Base-by-base conservation (phyloP, 1,284 basidiomycete species). In the Cryptococcus amylolentus region DNA sequence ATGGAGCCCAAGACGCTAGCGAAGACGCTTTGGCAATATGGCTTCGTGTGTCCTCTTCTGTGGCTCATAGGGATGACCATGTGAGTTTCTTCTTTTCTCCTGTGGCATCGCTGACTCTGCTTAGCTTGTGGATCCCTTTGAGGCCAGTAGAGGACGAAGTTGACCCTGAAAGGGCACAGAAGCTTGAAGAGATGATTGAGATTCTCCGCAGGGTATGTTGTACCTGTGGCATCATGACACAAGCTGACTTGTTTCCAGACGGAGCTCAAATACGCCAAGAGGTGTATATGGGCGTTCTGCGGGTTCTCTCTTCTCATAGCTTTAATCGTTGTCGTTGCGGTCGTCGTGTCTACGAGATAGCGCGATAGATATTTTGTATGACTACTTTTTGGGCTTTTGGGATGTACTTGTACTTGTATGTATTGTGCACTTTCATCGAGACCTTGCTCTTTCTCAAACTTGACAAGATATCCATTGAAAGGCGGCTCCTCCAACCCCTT, bases 251-350 rank as follows among this genome's bases (percentile, higher is more conserved):
- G 28, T 46, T 28, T 45, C 16, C 23, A 52, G 73, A 73, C 67
- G 70, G 75, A 77, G 58, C 49, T 72, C 49, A 72, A 70, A 54
- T 77, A 75, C 56, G 72, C 72, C 9, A 61, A 63, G 18, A 61
- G 70, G 43, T 76, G 73, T 55, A 53, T 62, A 5, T 70, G 57
- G 41, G 63, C 59, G 10, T 57, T 71, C 42, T 23, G 51, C 8
- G 62, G 43, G 4, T 66, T 68, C 47, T 37, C 62, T 1, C 26
- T 57, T 9, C 12, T 65, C 23, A 7, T 69, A 41, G 14, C 60
- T 10, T 35, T 60, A 8, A 18, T 57, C 45, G 50, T 69, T 9
- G 49, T 64, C 13, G 46, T 71, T 27, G 52, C 59, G 13, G 45
- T 58, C 18, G 51, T 57, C 5, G 28, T 23, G 18, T 16, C 23